Base-by-base conservation (phyloP, 331 rosid genomes). In the Malus hybrid region DNA sequence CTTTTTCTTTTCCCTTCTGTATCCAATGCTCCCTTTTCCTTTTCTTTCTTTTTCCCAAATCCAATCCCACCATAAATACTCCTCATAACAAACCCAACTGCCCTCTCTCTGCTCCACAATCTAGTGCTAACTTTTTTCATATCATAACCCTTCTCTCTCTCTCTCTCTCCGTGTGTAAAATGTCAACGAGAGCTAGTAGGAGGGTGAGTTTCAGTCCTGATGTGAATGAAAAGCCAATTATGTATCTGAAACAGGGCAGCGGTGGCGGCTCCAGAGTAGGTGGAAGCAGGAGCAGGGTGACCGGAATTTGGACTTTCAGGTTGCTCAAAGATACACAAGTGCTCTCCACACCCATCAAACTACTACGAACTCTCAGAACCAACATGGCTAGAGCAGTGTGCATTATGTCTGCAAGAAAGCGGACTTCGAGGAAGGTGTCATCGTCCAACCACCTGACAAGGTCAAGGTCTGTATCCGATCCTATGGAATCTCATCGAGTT, bases 141-240 rank as follows among this genome's bases (percentile, higher is more conserved):
- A 42, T 42, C 48, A 42, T 42, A 42, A 42, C 14, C 48, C 48
- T 10, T 39, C 46, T 42, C 48, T 42, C 48, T 69, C 7, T 60
- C 5, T 24, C 24, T 24, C 24, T 24, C 24, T 24, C 24, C 24
- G 24, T 24, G 24, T 24, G 57, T 12, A 65, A 44, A 0, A 92
- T 94, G 99, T 77, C 91, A 59, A 87, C 87, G 69, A 86, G 79
- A 73, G 78, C 80, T 22, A 82, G 86, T 78, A 87, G 76, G 69
- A 83, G 92, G 48, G 88, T 84, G 75, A 82, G 92, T 79, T 90
- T 89, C 79, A 92, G 96, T 81, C 91, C 95, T 28, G 93, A 89
- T 65, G 82, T 87, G n/a, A 78, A 85, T 76, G 95, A 89, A 4
- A 82, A 65, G 83, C 91, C 90, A 14, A 57, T 80, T 48, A 80